phyloP scores from a whole-genome alignment of 2,329 filamentous ascomycete genomes.

The Chalaropsis ovoidea region DNA sequence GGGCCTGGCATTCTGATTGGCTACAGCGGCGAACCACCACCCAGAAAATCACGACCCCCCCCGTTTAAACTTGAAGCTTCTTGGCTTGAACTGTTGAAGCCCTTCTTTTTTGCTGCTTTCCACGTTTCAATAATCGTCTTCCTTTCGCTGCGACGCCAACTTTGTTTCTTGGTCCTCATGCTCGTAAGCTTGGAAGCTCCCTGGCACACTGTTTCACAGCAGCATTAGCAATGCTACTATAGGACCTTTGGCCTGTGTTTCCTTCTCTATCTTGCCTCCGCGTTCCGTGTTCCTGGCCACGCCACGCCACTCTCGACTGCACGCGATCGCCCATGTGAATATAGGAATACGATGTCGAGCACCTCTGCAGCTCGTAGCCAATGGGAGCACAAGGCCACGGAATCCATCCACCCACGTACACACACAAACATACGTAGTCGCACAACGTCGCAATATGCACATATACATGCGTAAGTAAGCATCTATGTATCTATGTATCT shows the following conservation, averaged over 20 bases:
- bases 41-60: not conserved
- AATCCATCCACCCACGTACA: not conserved
- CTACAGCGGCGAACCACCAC: not conserved
- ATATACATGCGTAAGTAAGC: not conserved
- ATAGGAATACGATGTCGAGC: no score
- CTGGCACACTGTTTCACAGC: not conserved
- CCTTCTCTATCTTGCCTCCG: not conserved
- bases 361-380: not conserved
- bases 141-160: conserved; percentile 1
- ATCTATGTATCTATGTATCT: not conserved
- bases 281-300: not conserved
- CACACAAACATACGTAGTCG: not conserved
- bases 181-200: not conserved
- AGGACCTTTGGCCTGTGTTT: not conserved
- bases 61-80: not conserved
- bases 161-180: not conserved
- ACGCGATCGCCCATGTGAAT: no score
- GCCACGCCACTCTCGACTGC: no score
- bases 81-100: not conserved
- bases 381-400: not conserved
- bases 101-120: not conserved
- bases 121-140: not conserved
- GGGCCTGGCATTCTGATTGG: not conserved
- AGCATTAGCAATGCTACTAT: conserved; percentile 6
- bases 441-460: not conserved